Base-by-base conservation (phyloP, 768 basidiomycete genomes). In the Termitomyces sp. region DNA sequence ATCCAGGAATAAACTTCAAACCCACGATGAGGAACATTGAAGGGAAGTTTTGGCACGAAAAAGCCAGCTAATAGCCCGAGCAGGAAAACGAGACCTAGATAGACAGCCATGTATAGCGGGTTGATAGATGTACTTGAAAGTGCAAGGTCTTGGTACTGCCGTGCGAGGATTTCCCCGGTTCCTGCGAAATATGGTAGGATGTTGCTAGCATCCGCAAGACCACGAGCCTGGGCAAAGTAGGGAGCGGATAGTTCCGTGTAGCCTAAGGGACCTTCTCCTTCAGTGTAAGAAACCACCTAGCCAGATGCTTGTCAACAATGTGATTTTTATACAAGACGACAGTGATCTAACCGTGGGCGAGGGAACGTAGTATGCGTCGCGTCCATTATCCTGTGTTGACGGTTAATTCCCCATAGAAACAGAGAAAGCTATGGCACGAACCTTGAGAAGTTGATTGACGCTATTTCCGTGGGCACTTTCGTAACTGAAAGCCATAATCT, bases 171-270 rank as follows among this genome's bases (percentile, higher is more conserved):
- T 15, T 70, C 64, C 1, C 73, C 76, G 7, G 76, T 72, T 7
- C 80, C 80, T 5, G 68, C 71, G 20, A 82, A 73, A 65, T 80
- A 80, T 1, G 79, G 77, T 2, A 81, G 72, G 16, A 79, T 66
- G 59, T 78, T 77, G 48, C 68, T 70, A 0, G 79, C 76, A 56
- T 79, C 79, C 2, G 76, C 73, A n/a, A 73, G 52, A 8, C 71
- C 78, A 0, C 75, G 74, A 24, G 73, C 69, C 52, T 71, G 66
- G 3, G 71, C 74, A 53, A 78, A 78, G 20, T 62, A 63, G 0
- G 63, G 58, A 28, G 71, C 60, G 3, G 75, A 76, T 8, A 81
- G 68, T 35, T 74, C 68, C 0, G 75, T 78, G 60, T 80, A 81
- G 12, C 76, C 76, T 32, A 60, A 49, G 5, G 78, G 71, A 2